Base-by-base conservation (phyloP, 805 yeast species). In the Metschnikowia santaceciliae region DNA sequence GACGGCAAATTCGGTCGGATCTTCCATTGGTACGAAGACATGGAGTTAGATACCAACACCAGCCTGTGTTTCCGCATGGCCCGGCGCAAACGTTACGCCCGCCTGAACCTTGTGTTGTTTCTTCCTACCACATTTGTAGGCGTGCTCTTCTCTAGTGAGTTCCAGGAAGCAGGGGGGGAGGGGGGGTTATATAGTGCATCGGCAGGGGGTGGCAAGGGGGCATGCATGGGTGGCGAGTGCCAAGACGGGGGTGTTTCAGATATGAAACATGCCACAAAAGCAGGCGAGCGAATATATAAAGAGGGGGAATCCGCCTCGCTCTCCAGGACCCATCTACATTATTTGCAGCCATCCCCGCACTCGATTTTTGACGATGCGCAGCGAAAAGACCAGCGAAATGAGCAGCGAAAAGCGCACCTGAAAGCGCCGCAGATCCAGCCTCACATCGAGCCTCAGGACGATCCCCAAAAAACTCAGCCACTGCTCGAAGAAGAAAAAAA, bases 101-200 rank as follows among this genome's bases (percentile, higher is more conserved):
- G 61, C 11, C 68, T 81, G 46, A 64, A 73, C 30, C 46, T 75
- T 10, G 72, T 78, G 1, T 60, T 81, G 6, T 82, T 73, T 58
- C 67, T 79, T 14, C 88, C 90, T 0, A 69, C 74, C 17, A 75
- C 82, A 0, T 79, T 80, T 67, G 79, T 86, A 2, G 92, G 91
- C 5, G 90, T 83, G 0, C 56, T 86, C 2, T 86, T 76, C 62
- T 74, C 74, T 49, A 82, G 87, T 13, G 46, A 42, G 36, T 19
- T 19, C 3, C 14, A 14, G 13, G 32, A 23, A 7, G 19, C 32
- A 15, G 19, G 20, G 37, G 46, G 32, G 30, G 15, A 2, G 14
- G 38, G 26, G 30, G 46, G 32, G 10, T 42, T 22, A 33, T 13
- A 42, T 42, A 42, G 26, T 33, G n/a, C 34, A 5, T 30, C 32